A percentile compares a stretch with the other conserved stretches of the same genome.
Conservation (phyloP, 768 basidiomycete species). For the Sporobolomyces pararoseus region DNA sequence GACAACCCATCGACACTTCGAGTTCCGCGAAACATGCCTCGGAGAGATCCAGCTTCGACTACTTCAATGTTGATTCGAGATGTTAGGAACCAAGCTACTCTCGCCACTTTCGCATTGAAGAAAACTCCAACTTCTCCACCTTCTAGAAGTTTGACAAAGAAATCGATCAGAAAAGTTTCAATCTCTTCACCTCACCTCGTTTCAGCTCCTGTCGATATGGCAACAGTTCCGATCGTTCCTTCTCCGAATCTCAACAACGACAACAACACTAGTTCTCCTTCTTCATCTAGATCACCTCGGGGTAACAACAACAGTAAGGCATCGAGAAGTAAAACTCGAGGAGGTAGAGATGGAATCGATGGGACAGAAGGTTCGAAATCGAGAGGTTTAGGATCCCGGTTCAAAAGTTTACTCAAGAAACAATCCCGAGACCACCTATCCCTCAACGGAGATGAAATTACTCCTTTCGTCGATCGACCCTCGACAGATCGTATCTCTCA, state of each 20-base stretch:
- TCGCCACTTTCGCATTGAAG: slow-evolving; percentile 45
- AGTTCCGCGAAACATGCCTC: slow-evolving; percentile 30
- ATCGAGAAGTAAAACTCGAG: slow-evolving; percentile 4
- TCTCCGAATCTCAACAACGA: not conserved
- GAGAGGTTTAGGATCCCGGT: slow-evolving; percentile 26
- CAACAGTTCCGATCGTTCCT: slow-evolving; percentile 37
- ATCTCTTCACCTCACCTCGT: slow-evolving; percentile 41
- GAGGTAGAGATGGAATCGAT: not conserved
- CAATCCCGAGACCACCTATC: slow-evolving; percentile 30
- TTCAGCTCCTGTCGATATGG: slow-evolving; percentile 31
- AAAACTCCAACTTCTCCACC: slow-evolving; percentile 25
- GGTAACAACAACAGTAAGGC: not conserved
- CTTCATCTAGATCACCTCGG: not conserved
- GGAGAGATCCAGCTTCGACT: slow-evolving; percentile 36
- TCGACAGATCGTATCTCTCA: not conserved
- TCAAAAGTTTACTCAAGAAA: slow-evolving; percentile 40
- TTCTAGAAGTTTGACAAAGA: slow-evolving; percentile 4
- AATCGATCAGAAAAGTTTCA: slow-evolving; percentile 30
- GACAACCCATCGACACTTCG: not conserved
- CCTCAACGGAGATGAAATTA: slow-evolving; percentile 42
- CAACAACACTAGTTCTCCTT: too few relatives aligned
- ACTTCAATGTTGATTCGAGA: slow-evolving; percentile 45
- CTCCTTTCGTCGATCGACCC: slow-evolving; percentile 29
- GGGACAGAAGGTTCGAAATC: slow-evolving; percentile 7
- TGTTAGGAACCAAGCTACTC: slow-evolving; percentile 44